phyloP scores from a whole-genome alignment of 768 basidiomycete species.

The Melanogaster broomeanus region DNA sequence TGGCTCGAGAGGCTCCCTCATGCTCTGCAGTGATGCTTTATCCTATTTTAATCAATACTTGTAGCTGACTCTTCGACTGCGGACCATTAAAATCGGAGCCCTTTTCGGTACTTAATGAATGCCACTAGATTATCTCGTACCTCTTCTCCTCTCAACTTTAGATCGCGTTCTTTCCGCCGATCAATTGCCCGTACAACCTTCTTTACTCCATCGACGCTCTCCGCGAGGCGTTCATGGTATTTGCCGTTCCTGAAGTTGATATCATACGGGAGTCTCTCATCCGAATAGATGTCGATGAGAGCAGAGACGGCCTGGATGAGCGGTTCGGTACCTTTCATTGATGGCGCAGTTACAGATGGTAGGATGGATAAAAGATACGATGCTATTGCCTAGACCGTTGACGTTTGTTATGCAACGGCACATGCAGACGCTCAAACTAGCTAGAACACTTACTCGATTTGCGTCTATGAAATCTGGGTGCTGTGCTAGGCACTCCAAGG shows the following conservation, averaged over 20 bases:
- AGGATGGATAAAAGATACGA: conserved; percentile 67
- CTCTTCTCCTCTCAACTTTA: conserved; percentile 72
- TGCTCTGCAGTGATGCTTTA: no score
- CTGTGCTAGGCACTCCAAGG: conserved; percentile 84
- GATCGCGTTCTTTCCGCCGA: conserved; percentile 61
- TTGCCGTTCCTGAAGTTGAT: conserved; percentile 69
- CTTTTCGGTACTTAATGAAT: conserved; percentile 72
- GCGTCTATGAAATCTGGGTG: conserved; percentile 59
- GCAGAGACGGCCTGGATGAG: conserved; percentile 79
- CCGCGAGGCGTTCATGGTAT: conserved; percentile 55
- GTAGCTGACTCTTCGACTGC: not conserved
- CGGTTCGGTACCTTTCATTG: conserved; percentile 59
- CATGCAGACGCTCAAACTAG: conserved; percentile 10
- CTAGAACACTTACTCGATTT: conserved; percentile 48
- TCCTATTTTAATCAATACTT: not conserved
- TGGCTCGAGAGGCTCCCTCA: no score
- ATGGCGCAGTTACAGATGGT: conserved; percentile 40
- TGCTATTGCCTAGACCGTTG: conserved; percentile 54
- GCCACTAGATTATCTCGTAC: conserved; percentile 74
- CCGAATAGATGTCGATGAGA: conserved; percentile 91
- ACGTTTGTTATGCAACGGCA: not conserved
- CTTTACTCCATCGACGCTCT: conserved; percentile 62
- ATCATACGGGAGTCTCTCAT: conserved; percentile 81
- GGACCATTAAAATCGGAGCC: conserved; percentile 41
- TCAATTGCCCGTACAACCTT: conserved; percentile 67